Evolutionary conservation across 768 basidiomycete species (phyloP).

Genomic region (Boletus barrowsii): DNA sequence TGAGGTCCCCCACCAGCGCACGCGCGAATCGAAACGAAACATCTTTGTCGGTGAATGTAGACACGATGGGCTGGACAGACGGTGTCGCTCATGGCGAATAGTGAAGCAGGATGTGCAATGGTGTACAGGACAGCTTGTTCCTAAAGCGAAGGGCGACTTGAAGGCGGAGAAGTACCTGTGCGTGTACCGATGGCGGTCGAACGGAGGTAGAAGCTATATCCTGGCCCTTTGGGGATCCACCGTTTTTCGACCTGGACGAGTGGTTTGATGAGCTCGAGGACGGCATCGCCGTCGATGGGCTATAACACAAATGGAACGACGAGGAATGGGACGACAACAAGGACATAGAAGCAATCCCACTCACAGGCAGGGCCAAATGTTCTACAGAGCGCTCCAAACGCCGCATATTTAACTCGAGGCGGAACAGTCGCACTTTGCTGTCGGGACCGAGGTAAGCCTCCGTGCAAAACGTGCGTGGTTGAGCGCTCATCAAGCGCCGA

Average conservation of each 20-base stretch:
- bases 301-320: not conserved
- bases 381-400: slow-evolving; percentile 68
- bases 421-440: slow-evolving; percentile 73
- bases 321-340: too few relatives aligned
- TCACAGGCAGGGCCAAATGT: slow-evolving; percentile 70
- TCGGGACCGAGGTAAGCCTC: slow-evolving; percentile 74
- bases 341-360: slow-evolving; percentile 13
- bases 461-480: too few relatives aligned
- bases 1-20: too few relatives aligned
- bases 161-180: slow-evolving; percentile 24
- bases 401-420: slow-evolving; percentile 83
- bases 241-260: slow-evolving; percentile 69
- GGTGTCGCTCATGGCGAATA: too few relatives aligned
- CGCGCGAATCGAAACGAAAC: slow-evolving; percentile 92
- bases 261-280: slow-evolving; percentile 56
- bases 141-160: too few relatives aligned
- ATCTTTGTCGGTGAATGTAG: slow-evolving; percentile 27
- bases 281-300: slow-evolving; percentile 45
- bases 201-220: slow-evolving; percentile 84
- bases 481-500: too few relatives aligned
- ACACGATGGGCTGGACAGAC: too few relatives aligned
- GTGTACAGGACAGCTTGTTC: too few relatives aligned
- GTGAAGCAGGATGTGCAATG: too few relatives aligned
- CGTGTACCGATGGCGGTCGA: slow-evolving; percentile 63
- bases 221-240: slow-evolving; percentile 77